phyloP scores from a whole-genome alignment of 2,329 filamentous ascomycete species.

The Neonectria neomacrospora region DNA sequence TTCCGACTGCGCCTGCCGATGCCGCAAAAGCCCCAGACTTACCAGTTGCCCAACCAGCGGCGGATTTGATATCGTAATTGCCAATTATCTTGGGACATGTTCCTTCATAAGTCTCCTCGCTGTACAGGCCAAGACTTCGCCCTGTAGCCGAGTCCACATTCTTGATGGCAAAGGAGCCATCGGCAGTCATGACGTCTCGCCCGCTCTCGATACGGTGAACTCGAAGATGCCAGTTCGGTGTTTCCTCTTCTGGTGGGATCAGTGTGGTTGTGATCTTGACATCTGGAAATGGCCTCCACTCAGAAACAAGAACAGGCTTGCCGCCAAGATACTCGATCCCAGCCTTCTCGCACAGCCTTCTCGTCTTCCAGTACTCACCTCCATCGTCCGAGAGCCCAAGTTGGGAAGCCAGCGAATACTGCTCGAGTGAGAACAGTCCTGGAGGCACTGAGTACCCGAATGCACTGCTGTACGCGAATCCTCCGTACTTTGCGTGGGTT shows the following conservation, averaged over 20 bases:
- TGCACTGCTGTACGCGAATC: constrained; percentile 80
- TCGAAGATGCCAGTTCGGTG: constrained; percentile 77
- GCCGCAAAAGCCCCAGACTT: constrained; percentile 65
- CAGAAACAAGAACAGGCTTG: constrained; percentile 71
- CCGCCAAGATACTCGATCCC: constrained; percentile 67
- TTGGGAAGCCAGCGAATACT: constrained; percentile 80
- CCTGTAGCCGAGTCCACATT: constrained; percentile 62
- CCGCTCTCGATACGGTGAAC: constrained; percentile 70
- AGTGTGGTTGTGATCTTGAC: constrained; percentile 74
- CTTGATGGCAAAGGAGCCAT: constrained; percentile 78
- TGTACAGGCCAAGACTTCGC: constrained; percentile 62
- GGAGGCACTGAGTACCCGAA: constrained; percentile 84
- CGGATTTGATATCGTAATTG: constrained; percentile 68
- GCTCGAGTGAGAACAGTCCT: constrained; percentile 79
- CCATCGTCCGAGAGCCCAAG: constrained; percentile 81
- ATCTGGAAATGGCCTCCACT: constrained; percentile 77
- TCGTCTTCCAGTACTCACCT: constrained; percentile 82
- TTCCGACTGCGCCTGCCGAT: constrained; percentile 66
- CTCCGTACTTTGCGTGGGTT: constrained; percentile 83
- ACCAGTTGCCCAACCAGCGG: constrained; percentile 64
- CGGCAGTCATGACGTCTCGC: constrained; percentile 74
- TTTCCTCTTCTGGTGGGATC: constrained; percentile 66
- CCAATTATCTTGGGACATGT: constrained; percentile 67
- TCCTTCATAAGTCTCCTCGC: constrained; percentile 58
- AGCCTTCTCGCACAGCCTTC: constrained; percentile 74